Conservation (phyloP, 371 early-diverging fungal species). For the Apophysomyces ossiformis region DNA sequence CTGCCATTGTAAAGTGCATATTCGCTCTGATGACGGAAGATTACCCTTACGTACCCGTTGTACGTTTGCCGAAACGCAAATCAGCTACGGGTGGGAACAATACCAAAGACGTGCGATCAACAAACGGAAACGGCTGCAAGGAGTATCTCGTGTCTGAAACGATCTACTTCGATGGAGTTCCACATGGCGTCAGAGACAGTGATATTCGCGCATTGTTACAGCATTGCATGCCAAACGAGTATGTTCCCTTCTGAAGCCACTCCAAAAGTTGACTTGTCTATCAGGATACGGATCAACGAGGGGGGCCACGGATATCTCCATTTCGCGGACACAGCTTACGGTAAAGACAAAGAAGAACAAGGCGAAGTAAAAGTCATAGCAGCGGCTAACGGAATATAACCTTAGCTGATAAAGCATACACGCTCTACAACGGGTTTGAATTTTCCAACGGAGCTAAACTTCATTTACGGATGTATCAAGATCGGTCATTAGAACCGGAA, state of each 20-base stretch:
- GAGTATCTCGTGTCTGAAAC: slow-evolving; percentile 9
- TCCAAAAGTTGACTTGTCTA: slow-evolving; percentile 5
- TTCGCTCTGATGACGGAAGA: slow-evolving; percentile 3
- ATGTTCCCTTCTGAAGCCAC: neutral
- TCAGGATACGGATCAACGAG: slow-evolving; percentile 5
- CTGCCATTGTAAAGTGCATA: neutral
- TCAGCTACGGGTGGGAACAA: neutral
- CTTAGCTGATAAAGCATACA: slow-evolving; percentile 44
- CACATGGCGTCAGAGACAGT: neutral
- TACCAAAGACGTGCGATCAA: slow-evolving; percentile 7
- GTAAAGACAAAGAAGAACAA: neutral
- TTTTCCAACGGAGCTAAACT: slow-evolving; percentile 40
- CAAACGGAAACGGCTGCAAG: neutral
- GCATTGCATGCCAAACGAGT: slow-evolving; percentile 8
- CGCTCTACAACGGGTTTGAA: slow-evolving; percentile 40
- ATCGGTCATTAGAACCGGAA: slow-evolving; percentile 30
- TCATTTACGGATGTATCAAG: slow-evolving; percentile 39
- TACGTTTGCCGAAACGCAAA: slow-evolving; percentile 7
- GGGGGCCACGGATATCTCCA: slow-evolving; percentile 2
- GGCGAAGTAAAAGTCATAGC: neutral
- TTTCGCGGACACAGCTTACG: neutral
- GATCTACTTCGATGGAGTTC: slow-evolving; percentile 4
- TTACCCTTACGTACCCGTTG: slow-evolving; percentile 3
- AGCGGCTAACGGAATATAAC: neutral
- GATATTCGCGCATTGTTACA: slow-evolving; percentile 5